Conservation (phyloP, 225 moss, liverwort and hornwort genomes). For the Marchantia paleacea region DNA sequence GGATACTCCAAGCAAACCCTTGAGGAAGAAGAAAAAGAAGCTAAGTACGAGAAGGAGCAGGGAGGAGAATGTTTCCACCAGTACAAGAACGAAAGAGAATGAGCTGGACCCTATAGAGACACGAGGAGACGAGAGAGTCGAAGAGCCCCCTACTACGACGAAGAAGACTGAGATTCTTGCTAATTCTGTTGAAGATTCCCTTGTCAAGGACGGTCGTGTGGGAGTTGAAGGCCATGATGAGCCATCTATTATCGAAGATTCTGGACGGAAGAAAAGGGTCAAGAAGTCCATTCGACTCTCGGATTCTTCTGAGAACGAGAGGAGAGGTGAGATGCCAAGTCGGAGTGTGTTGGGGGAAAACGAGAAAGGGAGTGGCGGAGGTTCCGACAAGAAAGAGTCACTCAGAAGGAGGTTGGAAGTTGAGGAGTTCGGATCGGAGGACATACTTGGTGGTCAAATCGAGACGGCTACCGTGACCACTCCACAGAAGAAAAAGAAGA, state of each 20-base stretch:
- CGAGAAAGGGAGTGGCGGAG: neutral
- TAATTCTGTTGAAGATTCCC: neutral
- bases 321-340: neutral
- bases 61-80: neutral
- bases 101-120: neutral
- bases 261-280: conserved; percentile 14
- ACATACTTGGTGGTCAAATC: neutral
- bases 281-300: neutral
- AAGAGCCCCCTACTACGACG: neutral
- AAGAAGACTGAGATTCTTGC: neutral
- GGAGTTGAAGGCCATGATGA: neutral
- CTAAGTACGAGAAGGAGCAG: neutral
- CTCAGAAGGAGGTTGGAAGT: neutral
- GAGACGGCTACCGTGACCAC: neutral
- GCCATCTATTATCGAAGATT: neutral
- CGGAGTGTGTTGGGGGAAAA: neutral
- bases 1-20: neutral
- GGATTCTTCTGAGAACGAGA: neutral
- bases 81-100: neutral
- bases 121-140: neutral
- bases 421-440: neutral
- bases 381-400: neutral
- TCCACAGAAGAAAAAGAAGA: conserved; percentile 3
- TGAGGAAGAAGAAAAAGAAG: conserved; percentile 19
- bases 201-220: neutral